A percentile compares a stretch with the other conserved stretches of the same genome.
phyloP scores from a whole-genome alignment of 169 alveolate species.

The Amoebophrya sp. region DNA sequence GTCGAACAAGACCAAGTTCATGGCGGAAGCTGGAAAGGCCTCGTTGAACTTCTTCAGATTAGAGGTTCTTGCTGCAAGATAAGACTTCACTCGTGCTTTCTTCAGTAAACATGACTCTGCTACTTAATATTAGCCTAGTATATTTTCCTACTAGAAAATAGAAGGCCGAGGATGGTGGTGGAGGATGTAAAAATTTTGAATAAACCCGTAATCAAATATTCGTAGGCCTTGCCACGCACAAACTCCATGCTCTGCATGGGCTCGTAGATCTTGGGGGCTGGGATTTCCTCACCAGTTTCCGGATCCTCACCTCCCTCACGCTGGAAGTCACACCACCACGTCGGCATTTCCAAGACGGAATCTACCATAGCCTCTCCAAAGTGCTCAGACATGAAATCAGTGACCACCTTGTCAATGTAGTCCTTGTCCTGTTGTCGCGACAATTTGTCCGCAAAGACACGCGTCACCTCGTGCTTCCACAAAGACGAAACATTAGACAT shows the following conservation, averaged over 20 bases:
- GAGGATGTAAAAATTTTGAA: too few species aligned
- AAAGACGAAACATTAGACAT: too few species aligned
- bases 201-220: constrained; percentile 70
- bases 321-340: constrained; percentile 66
- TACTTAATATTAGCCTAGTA: too few species aligned
- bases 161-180: too few species aligned
- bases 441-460: constrained; percentile 89
- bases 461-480: constrained; percentile 91
- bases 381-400: constrained; percentile 42
- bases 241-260: constrained; percentile 46
- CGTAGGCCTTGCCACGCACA: constrained; percentile 67
- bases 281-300: constrained; percentile 68
- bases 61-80: too few species aligned
- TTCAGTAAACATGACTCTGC: too few species aligned
- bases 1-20: constrained; percentile 90
- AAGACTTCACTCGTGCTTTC: too few species aligned
- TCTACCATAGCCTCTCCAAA: background rate
- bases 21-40: constrained; percentile 51
- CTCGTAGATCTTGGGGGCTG: constrained; percentile 71
- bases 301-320: constrained; percentile 66
- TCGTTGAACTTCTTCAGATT: background rate
- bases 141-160: too few species aligned
- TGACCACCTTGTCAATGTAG: constrained; percentile 55
- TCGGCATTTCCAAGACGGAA: background rate
- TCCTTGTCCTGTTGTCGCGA: constrained; percentile 74